phyloP scores from a whole-genome alignment of 768 basidiomycete species.

The Terana coerulea region DNA sequence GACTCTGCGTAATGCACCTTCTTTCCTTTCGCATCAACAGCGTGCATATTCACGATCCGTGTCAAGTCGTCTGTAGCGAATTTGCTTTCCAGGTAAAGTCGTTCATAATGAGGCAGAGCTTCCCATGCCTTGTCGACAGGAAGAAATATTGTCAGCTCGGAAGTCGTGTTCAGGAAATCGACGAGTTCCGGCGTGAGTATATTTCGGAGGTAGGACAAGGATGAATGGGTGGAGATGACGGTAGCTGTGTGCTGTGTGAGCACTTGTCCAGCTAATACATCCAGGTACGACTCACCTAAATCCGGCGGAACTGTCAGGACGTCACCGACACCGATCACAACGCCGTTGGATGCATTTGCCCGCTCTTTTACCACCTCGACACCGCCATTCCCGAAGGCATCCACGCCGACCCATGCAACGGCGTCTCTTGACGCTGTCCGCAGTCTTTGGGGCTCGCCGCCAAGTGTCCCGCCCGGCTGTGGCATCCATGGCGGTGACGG shows the following conservation, averaged over 20 bases:
- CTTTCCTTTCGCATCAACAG: slow-evolving; percentile 44
- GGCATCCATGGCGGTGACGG: slow-evolving; percentile 86
- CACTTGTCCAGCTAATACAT: not conserved
- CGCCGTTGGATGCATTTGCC: slow-evolving; percentile 67
- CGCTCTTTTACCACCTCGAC: slow-evolving; percentile 54
- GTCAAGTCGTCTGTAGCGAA: slow-evolving; percentile 79
- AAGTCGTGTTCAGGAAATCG: slow-evolving; percentile 55
- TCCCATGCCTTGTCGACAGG: slow-evolving; percentile 85
- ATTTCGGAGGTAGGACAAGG: slow-evolving; percentile 69
- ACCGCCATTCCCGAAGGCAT: slow-evolving; percentile 79
- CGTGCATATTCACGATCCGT: slow-evolving; percentile 76
- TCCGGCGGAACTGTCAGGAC: slow-evolving; percentile 74
- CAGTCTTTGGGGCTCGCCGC: slow-evolving; percentile 77
- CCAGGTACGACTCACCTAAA: slow-evolving; percentile 44
- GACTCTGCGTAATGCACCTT: slow-evolving; percentile 66
- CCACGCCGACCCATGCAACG: slow-evolving; percentile 60
- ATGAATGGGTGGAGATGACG: slow-evolving; percentile 53
- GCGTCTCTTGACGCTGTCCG: slow-evolving; percentile 52
- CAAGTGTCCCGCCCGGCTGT: slow-evolving; percentile 75
- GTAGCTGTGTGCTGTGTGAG: slow-evolving; percentile 32
- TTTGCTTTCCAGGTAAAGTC: slow-evolving; percentile 83
- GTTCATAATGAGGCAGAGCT: slow-evolving; percentile 70
- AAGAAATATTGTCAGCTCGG: slow-evolving; percentile 84
- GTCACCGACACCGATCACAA: slow-evolving; percentile 67
- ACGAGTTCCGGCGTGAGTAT: slow-evolving; percentile 62